phyloP scores from a whole-genome alignment of 768 basidiomycete species.

The Mrakia hoshinonis region DNA sequence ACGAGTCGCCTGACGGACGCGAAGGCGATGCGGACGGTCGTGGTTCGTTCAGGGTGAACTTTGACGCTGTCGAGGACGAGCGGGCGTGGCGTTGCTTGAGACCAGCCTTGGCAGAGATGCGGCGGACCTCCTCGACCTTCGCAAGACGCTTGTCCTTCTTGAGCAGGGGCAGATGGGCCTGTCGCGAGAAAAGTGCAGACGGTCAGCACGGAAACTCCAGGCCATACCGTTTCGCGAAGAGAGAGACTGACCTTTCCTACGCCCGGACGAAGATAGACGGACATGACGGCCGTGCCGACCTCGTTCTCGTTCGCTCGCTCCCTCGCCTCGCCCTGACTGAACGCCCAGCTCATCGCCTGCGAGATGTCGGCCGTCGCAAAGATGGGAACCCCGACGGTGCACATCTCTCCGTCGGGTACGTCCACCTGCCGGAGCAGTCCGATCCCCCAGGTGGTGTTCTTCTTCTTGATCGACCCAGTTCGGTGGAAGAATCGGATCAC shows the following conservation, averaged over 20 bases:
- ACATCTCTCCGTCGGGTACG: conserved; percentile 32
- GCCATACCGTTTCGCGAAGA: background rate
- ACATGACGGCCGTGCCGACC: conserved; percentile 12
- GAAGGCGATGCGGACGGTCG: background rate
- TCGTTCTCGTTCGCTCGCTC: conserved; percentile 2
- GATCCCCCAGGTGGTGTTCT: conserved; percentile 33
- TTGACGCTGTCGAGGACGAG: conserved; percentile 4
- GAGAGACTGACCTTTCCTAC: conserved; percentile 18
- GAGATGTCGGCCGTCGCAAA: conserved; percentile 35
- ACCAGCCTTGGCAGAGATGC: background rate
- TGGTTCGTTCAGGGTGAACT: background rate
- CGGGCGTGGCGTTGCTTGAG: background rate
- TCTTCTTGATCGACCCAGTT: conserved; percentile 36
- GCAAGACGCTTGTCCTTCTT: background rate
- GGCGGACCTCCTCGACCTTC: background rate
- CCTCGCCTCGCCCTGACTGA: conserved; percentile 26
- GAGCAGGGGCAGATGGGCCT: background rate
- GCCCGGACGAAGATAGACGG: conserved; percentile 1
- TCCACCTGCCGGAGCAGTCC: conserved; percentile 34
- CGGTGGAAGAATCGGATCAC: conserved; percentile 34
- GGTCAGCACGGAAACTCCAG: background rate
- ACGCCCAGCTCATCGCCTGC: conserved; percentile 30
- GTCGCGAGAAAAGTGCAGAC: background rate
- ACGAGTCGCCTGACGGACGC: background rate
- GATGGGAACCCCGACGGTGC: conserved; percentile 32